Percentiles rank a stretch among this genome's conserved stretches.
These are phyloP conservation scores for Solanum medicagineum DNA, from an alignment of 257 asterid genomes.

Conservation along the genomic window DNA sequence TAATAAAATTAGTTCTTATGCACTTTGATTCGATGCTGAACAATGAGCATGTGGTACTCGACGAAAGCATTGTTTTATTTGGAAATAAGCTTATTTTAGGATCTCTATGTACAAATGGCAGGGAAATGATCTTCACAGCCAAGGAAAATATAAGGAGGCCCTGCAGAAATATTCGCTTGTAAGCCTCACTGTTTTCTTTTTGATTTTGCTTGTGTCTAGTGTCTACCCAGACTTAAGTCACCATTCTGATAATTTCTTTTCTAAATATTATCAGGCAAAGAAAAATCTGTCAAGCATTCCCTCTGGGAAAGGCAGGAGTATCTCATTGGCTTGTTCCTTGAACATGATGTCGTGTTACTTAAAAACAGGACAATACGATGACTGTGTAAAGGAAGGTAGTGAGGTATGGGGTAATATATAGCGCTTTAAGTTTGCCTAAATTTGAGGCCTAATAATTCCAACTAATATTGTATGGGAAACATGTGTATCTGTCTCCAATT, in stretches of 20 bases:
- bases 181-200: constrained; percentile 18
- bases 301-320: constrained; percentile 45
- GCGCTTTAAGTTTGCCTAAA: background rate
- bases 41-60: background rate
- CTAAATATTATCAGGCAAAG: constrained; percentile 53
- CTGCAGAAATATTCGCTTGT: constrained; percentile 75
- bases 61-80: background rate
- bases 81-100: background rate
- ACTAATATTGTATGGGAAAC: background rate
- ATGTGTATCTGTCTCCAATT: background rate
- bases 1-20: background rate
- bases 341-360: constrained; percentile 94
- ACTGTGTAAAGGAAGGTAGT: constrained; percentile 77
- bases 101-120: constrained; percentile 18
- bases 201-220: background rate
- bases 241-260: background rate
- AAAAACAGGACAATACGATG: constrained; percentile 64
- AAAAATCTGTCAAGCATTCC: constrained; percentile 63
- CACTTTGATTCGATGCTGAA: background rate
- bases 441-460: background rate
- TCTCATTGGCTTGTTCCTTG: constrained; percentile 75
- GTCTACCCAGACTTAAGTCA: background rate
- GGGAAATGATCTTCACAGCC: constrained; percentile 89
- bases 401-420: constrained; percentile 46
- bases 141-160: constrained; percentile 63